These are phyloP conservation scores for Aspergillus sojae DNA, from an alignment of 2,329 filamentous ascomycete species.

Conservation along the genomic window DNA sequence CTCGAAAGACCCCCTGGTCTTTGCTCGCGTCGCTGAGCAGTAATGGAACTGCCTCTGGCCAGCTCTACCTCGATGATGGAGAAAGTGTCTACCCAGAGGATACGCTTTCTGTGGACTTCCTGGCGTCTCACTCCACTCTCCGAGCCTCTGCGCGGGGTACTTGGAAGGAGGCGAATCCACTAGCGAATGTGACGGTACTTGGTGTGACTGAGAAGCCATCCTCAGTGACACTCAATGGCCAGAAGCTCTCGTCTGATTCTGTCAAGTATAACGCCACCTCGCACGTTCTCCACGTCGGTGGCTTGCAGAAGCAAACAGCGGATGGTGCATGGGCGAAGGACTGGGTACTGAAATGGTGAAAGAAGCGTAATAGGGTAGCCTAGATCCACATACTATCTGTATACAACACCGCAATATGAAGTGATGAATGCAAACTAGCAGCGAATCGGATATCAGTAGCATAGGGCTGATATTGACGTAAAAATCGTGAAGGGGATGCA, in stretches of 20 bases:
- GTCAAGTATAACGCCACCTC: constrained; percentile 55
- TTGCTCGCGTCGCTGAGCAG: constrained; percentile 64
- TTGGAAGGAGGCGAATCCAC: constrained; percentile 59
- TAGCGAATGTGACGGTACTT: constrained; percentile 66
- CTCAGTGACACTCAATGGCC: constrained; percentile 57
- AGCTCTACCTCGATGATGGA: constrained; percentile 75
- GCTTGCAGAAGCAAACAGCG: constrained; percentile 52
- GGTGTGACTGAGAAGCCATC: constrained; percentile 52
- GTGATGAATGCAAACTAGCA: background rate
- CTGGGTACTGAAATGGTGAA: constrained; percentile 61
- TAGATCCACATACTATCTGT: background rate
- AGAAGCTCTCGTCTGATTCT: constrained; percentile 41
- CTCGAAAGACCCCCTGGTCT: constrained; percentile 67
- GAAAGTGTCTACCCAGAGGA: constrained; percentile 63
- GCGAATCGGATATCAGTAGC: background rate
- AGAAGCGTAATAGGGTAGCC: background rate
- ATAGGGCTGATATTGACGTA: background rate
- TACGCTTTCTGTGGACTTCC: constrained; percentile 56
- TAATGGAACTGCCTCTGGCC: constrained; percentile 60
- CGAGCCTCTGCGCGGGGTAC: constrained; percentile 53
- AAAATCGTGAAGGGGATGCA: background rate
- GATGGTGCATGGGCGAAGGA: constrained; percentile 60
- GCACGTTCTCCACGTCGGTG: constrained; percentile 54
- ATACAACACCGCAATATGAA: background rate
- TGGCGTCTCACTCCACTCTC: constrained; percentile 42